Percentiles rank a stretch among this genome's conserved stretches.
These are phyloP conservation scores for Cadophora sp. DNA, from an alignment of 2,329 filamentous ascomycete species.

Conservation along the genomic window DNA sequence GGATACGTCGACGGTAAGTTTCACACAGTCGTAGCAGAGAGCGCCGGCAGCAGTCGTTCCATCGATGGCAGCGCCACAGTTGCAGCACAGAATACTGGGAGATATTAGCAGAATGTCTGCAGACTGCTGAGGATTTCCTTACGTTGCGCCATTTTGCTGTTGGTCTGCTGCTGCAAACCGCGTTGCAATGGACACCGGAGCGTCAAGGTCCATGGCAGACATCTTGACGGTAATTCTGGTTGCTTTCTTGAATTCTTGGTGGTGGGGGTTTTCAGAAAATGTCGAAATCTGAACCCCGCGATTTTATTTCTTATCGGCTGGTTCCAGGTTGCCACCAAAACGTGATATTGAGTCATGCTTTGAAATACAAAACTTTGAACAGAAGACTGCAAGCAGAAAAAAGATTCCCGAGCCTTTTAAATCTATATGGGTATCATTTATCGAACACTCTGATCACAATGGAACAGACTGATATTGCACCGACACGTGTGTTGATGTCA, in stretches of 20 bases:
- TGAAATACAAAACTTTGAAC: background rate
- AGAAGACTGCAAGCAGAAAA: background rate
- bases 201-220: conserved; percentile 66
- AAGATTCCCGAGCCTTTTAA: no score
- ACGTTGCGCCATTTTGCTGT: conserved; percentile 58
- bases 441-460: no score
- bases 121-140: conserved; percentile 41
- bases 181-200: conserved; percentile 56
- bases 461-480: background rate
- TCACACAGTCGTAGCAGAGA: conserved; percentile 95
- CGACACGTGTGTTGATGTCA: background rate
- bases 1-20: conserved; percentile 92
- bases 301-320: conserved; percentile 19
- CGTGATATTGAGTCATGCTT: conserved; percentile 14
- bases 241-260: conserved; percentile 24
- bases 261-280: conserved; percentile 41
- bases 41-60: conserved; percentile 86
- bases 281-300: conserved; percentile 34
- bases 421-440: no score
- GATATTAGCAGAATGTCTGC: conserved; percentile 30
- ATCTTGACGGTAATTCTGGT: conserved; percentile 47
- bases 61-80: conserved; percentile 95
- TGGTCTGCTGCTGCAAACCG: conserved; percentile 39
- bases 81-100: conserved; percentile 90
- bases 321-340: conserved; percentile 6